Base-by-base conservation (phyloP, 306 rosid species). In the Vigna nakashimae region DNA sequence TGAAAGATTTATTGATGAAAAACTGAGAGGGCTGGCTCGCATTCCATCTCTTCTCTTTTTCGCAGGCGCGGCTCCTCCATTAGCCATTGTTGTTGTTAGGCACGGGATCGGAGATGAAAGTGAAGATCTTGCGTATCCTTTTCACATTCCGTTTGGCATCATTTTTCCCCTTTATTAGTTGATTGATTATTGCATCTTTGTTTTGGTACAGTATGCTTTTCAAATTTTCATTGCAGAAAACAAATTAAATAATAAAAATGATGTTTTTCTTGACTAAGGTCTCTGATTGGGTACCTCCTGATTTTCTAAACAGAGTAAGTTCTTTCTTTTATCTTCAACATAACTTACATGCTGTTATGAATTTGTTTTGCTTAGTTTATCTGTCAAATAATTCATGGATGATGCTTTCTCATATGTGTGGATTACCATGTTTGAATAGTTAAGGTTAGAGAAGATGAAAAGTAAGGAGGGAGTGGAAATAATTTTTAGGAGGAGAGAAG, bases 221-320 rank as follows among this genome's bases (percentile, higher is more conserved):
- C 22, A 30, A 15, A 1, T 30, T 60, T 60, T 60, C 43, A 30
- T 60, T 15, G 42, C 45, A 62, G 13, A 62, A 64, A 64, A 36
- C 8, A n/a, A 9, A 64, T 36, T 62, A 0, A 62, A 32, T 9
- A 56, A 59, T 2, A 59, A 2, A 9, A 36, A 16, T 34, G 9
- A 16, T 36, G 69, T n/a, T 36, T 64, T n/a, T 36, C 69, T 64
- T 64, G 28, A 64, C 49, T 1, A 34, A 36, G 69, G 7, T 64
- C 49, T 64, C 16, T 64, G 4, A 16, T 24, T 34, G 49, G 69
- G 26, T 36, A 64, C 9, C 69, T n/a, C 7, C 28, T 64, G 46
- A 64, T 36, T 13, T 36, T 64, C 49, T 64, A 36, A 64, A 62
- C 22, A 64, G 69, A 64, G 69, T 64, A 64, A 64, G 69, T 64